Percentiles rank a stretch among this genome's conserved stretches.
These are phyloP conservation scores for Apophysomyces variabilis DNA, from an alignment of 371 early-diverging fungal species.

Conservation along the genomic window DNA sequence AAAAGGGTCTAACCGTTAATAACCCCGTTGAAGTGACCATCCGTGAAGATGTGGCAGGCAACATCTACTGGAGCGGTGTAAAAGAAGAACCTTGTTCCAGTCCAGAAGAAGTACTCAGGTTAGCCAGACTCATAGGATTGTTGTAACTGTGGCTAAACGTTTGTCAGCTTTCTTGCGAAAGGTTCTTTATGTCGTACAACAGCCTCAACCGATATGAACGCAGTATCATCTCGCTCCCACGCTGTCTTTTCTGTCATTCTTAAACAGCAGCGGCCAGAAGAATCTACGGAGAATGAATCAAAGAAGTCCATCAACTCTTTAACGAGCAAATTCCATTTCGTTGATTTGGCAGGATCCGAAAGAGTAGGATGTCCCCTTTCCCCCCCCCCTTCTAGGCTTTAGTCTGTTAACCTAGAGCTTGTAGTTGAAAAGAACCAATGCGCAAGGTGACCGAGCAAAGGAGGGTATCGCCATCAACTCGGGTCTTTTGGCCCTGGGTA, in stretches of 20 bases:
- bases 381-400: background rate
- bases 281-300: slow-evolving; percentile 24
- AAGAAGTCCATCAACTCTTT: slow-evolving; percentile 21
- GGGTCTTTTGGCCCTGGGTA: slow-evolving; percentile 96
- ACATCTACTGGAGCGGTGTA: slow-evolving; percentile 86
- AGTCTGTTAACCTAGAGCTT: background rate
- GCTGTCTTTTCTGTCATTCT: slow-evolving; percentile 95
- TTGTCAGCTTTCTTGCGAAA: slow-evolving; percentile 56
- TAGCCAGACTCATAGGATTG: slow-evolving; percentile 6
- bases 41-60: slow-evolving; percentile 89
- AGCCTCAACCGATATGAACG: slow-evolving; percentile 96
- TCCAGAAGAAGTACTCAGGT: slow-evolving; percentile 76
- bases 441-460: slow-evolving; percentile 90
- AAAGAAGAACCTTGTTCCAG: slow-evolving; percentile 74
- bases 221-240: slow-evolving; percentile 92
- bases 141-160: background rate
- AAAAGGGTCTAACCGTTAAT: slow-evolving; percentile 5
- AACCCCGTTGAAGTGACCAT: slow-evolving; percentile 59
- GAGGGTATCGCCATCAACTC: slow-evolving; percentile 98
- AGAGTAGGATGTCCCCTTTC: slow-evolving; percentile 45
- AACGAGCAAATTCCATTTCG: slow-evolving; percentile 92
- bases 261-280: slow-evolving; percentile 62
- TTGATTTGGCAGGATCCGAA: slow-evolving; percentile 99
- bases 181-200: slow-evolving; percentile 86
- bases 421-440: slow-evolving; percentile 88